Base-by-base conservation (phyloP, 1,139 yeast genomes). In the Yamadazyma atlantica region DNA sequence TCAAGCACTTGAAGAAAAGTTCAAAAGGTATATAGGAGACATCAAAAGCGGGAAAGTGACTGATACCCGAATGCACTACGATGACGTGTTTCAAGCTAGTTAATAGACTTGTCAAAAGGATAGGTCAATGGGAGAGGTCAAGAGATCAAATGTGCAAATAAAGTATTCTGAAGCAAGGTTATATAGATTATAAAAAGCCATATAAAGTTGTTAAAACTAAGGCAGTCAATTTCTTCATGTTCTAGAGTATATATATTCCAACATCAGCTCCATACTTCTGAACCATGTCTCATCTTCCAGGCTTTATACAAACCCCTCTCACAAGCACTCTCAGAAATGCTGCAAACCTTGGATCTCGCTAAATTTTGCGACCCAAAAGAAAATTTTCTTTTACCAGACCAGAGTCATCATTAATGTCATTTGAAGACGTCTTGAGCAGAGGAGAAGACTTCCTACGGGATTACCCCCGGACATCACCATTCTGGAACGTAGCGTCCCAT, bases 401-500 rank as follows among this genome's bases (percentile, higher is more conserved):
- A 23, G n/a, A 23, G 12, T 23, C 11, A 8, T 4, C 19, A 3
- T 7, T 16, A 4, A 86, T 86, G 95, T 83, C 95, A 1, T 80
- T 82, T 48, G 79, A 77, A 38, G 82, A 75, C 48, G 96, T 88
- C 22, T 62, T 85, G 40, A 66, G 73, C 43, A 66, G 94, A 41
- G 97, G 96, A 6, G 86, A 84, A 44, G 85, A 80, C 23, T 83
- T 84, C 53, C 73, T 90, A 29, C 39, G 55, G 3, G 69, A 72
- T 12, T 81, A 83, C 48, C 89, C 95, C 1, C 64, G 90, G 38
- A 61, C 72, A 1, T 62, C 78, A 2, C 52, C 59, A 24, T 54
- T 75, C 45, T 88, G 96, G 96, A 77, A 80, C 49, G 54, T 65
- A 23, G 74, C 83, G 1, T 82, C 95, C 10, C 82, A 81, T 43